These are phyloP conservation scores for Coriolopsis trogii DNA, from an alignment of 1,284 basidiomycete genomes.

Conservation along the genomic window DNA sequence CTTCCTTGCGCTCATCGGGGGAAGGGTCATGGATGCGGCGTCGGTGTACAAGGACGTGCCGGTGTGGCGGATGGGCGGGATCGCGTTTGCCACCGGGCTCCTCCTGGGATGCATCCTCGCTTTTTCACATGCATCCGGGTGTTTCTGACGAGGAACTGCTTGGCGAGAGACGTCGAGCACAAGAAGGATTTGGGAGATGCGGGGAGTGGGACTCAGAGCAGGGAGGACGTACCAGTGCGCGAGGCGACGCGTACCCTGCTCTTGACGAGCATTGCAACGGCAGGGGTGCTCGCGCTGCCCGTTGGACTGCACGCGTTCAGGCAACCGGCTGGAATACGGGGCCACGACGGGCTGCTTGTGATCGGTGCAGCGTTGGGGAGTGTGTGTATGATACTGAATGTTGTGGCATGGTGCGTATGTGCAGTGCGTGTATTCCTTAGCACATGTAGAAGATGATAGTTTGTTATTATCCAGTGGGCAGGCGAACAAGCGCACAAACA, in stretches of 20 bases:
- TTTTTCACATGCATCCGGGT: neutral
- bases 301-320: neutral
- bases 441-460: too few species aligned
- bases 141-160: too few species aligned
- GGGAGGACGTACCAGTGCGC: neutral
- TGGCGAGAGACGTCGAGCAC: too few species aligned
- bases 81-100: neutral
- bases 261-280: neutral
- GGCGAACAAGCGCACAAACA: too few species aligned
- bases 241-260: neutral
- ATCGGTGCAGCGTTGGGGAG: neutral
- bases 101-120: neutral
- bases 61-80: neutral
- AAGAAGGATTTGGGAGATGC: too few species aligned
- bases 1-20: neutral
- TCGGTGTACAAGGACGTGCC: neutral
- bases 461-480: too few species aligned
- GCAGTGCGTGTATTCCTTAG: too few species aligned
- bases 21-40: neutral
- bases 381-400: too few species aligned
- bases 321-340: too few species aligned
- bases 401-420: too few species aligned
- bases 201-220: too few species aligned
- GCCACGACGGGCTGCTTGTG: neutral
- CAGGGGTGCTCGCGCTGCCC: neutral